Evolutionary conservation across 2,329 filamentous ascomycete genomes (phyloP), one percentile per base, ranked within the genome.

Genomic region (Acrocalymma vagum): DNA sequence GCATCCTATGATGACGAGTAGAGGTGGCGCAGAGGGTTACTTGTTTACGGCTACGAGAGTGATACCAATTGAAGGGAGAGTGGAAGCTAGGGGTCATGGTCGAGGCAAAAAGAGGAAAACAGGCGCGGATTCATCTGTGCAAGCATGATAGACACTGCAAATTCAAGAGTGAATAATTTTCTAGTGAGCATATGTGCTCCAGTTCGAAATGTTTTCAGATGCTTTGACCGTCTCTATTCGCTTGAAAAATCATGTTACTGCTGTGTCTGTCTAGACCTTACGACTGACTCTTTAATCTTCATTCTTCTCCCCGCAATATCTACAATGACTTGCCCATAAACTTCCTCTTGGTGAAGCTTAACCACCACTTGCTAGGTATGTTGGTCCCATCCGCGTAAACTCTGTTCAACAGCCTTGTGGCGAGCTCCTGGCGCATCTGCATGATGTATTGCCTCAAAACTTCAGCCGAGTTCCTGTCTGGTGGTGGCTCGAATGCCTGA

Each of bases 291-390:
- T n/a, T n/a, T n/a, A n/a, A n/a, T n/a, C n/a, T n/a, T n/a, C n/a
- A n/a, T n/a, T n/a, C n/a, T n/a, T n/a, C n/a, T n/a, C n/a, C n/a
- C n/a, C n/a, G n/a, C n/a, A n/a, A n/a, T n/a, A n/a, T 45, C 35
- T 63, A 70, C 56, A 71, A 56, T 14, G 73, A 65, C 84, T 97
- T 97, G 71, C 92, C 92, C 94, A 99, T 97, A 69, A 99, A 99
- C 84, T 96, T 96, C 76, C 94, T 86, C 85, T 97, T 97, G 38
- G 89, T 90, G 71, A 96, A 99, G 79, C 94, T 97, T 70, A 99
- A 75, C 94, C 94, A 99, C 90, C 93, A 97, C 42, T 85, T 84
- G 53, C 74, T 89, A 72, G 78, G 92, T 73, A 67, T 82, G 72
- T 71, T 68, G 18, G 62, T 80, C 58, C 75, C 81, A 53, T 92